Conservation (phyloP, 2,329 filamentous ascomycete species). For the Leptographium radiaticola region DNA sequence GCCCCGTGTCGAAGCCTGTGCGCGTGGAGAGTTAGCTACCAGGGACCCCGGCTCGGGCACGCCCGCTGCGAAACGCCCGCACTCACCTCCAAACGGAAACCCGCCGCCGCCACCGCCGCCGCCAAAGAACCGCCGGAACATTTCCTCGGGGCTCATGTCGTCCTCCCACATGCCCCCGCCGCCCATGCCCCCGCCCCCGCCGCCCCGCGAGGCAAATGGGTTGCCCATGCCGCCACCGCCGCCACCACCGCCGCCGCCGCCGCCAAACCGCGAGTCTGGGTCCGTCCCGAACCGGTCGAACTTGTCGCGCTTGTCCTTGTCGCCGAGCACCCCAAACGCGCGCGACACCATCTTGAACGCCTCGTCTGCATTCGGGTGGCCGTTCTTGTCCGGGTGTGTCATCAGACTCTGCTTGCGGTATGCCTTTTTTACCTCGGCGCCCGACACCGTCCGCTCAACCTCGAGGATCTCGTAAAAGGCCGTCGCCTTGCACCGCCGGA, state of each 20-base stretch:
- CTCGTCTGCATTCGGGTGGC: constrained; percentile 87
- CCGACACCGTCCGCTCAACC: constrained; percentile 51
- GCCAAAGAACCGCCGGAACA: constrained; percentile 95
- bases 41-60: background rate
- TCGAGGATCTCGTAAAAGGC: constrained; percentile 94
- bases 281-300: constrained; percentile 86
- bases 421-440: constrained; percentile 90
- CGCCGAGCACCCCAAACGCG: constrained; percentile 85
- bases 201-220: constrained; percentile 6
- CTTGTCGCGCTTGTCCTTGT: constrained; percentile 82
- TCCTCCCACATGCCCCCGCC: constrained; percentile 60
- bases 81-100: constrained; percentile 25
- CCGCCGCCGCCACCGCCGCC: constrained; percentile 51
- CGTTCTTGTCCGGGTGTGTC: constrained; percentile 98
- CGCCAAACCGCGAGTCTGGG: constrained; percentile 75
- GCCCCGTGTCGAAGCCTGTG: constrained; percentile 58
- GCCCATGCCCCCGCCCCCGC: constrained; percentile 30
- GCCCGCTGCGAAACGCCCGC: background rate
- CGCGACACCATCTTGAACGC: constrained; percentile 97
- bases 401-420: constrained; percentile 89
- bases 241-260: constrained; percentile 27
- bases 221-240: constrained; percentile 6
- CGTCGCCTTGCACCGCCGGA: constrained; percentile 70
- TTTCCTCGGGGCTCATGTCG: constrained; percentile 89
- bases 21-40: background rate